These are phyloP conservation scores for Pythium plurisporium DNA, from an alignment of 352 stramenopile species.

Conservation along the genomic window DNA sequence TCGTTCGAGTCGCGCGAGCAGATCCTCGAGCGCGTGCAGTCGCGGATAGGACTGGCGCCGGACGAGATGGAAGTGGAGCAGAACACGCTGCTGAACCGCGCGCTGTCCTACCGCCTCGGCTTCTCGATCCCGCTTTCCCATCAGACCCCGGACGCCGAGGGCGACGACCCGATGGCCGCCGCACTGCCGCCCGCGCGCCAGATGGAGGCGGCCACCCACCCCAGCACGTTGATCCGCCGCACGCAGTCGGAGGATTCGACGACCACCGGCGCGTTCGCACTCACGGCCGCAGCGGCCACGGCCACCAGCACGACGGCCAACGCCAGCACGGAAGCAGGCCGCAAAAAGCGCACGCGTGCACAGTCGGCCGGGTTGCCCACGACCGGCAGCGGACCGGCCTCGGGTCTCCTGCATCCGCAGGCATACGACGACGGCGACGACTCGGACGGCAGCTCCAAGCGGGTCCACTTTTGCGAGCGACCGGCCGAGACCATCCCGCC, in stretches of 20 bases:
- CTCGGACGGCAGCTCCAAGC: conserved; percentile 25
- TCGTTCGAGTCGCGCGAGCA: conserved; percentile 72
- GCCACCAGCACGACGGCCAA: not conserved
- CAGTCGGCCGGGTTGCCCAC: conserved; percentile 12
- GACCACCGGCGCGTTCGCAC: conserved; percentile 3
- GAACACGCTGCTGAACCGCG: conserved; percentile 80
- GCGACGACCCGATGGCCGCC: conserved; percentile 39
- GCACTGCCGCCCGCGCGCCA: conserved; percentile 17
- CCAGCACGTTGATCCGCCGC: conserved; percentile 10
- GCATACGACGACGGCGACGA: not conserved
- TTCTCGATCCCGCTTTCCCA: conserved; percentile 46
- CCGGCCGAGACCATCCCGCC: conserved; percentile 40
- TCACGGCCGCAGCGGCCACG: not conserved
- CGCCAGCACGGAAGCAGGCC: not conserved
- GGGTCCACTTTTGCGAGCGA: conserved; percentile 45
- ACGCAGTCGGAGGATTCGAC: conserved; percentile 20
- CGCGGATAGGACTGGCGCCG: conserved; percentile 41
- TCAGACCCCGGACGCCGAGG: conserved; percentile 19
- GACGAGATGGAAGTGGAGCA: conserved; percentile 64
- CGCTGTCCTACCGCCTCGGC: conserved; percentile 72
- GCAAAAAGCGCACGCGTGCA: conserved; percentile 17
- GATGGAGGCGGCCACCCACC: conserved; percentile 9
- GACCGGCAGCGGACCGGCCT: not conserved
- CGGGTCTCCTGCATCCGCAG: not conserved
- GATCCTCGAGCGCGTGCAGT: conserved; percentile 57